These are phyloP conservation scores for Monilinia aucupariae DNA, from an alignment of 2,329 filamentous ascomycete species.

Conservation along the genomic window DNA sequence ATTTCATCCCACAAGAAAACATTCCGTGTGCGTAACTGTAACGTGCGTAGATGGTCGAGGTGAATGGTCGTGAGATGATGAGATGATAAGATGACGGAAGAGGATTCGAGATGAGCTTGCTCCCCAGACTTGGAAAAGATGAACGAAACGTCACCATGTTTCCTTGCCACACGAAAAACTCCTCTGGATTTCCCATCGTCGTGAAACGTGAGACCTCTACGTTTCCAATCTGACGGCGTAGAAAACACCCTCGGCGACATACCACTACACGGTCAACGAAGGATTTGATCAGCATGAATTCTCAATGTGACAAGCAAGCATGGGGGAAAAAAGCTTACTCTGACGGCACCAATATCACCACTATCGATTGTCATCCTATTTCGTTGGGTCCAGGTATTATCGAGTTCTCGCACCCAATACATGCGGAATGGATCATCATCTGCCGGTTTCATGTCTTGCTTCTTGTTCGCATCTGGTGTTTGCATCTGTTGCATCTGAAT, in stretches of 20 bases:
- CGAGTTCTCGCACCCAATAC: constrained; percentile 57
- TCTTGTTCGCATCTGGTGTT: constrained; percentile 24
- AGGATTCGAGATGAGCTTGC: neutral
- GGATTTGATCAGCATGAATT: neutral
- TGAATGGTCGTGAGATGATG: neutral
- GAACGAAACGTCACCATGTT: neutral
- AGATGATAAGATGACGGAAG: neutral
- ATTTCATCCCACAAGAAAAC: no score
- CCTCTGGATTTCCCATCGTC: neutral
- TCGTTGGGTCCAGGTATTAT: constrained; percentile 55
- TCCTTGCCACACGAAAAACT: neutral
- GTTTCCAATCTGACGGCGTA: constrained; percentile 52
- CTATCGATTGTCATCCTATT: constrained; percentile 56
- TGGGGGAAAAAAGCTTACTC: constrained; percentile 31
- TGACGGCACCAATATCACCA: constrained; percentile 45
- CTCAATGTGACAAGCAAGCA: neutral
- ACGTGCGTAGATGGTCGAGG: neutral
- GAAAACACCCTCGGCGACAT: constrained; percentile 53
- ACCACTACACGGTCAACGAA: constrained; percentile 54
- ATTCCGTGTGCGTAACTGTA: no score
- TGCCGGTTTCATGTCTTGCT: constrained; percentile 57
- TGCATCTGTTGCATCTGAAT: constrained; percentile 29
- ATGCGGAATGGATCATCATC: constrained; percentile 55
- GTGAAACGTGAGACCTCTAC: neutral
- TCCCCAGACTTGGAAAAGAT: neutral